Conservation (phyloP, 768 basidiomycete genomes). For the Leccinum ochraceum region DNA sequence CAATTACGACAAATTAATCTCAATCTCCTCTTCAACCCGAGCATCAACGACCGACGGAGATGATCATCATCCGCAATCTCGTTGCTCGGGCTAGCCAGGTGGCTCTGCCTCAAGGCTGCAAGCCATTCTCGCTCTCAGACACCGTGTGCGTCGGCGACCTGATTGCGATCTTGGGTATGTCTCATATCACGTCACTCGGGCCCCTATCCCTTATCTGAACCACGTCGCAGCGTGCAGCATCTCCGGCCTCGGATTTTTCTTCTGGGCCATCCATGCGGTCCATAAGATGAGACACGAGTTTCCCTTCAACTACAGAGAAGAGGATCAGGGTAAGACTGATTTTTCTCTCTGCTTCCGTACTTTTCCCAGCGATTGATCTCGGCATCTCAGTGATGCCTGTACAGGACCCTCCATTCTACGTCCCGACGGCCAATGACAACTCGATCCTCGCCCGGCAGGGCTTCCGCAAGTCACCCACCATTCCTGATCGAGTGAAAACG, state of each 20-base stretch:
- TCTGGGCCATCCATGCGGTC: conserved; percentile 23
- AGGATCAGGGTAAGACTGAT: conserved; percentile 4
- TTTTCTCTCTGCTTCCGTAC: neutral
- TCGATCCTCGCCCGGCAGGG: conserved; percentile 6
- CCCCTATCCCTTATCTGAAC: neutral
- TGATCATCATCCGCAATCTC: conserved; percentile 3
- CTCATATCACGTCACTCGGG: too few relatives aligned
- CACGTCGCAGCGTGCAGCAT: conserved; percentile 15
- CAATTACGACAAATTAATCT: neutral
- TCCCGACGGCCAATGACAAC: neutral
- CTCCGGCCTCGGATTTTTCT: conserved; percentile 20
- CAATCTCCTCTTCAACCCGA: neutral
- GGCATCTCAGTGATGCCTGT: conserved; percentile 1
- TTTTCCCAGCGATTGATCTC: neutral
- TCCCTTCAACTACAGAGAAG: conserved; percentile 4
- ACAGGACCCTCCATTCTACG: conserved; percentile 9
- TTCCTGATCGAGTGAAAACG: conserved; percentile 11
- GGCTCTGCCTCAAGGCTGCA: conserved; percentile 9
- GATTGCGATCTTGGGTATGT: conserved; percentile 25
- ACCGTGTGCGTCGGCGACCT: conserved; percentile 27
- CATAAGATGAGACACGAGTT: conserved; percentile 19
- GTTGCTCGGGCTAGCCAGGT: neutral
- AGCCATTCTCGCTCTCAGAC: conserved; percentile 7
- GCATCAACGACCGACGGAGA: neutral
- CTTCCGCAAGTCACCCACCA: conserved; percentile 4